Base-by-base conservation (phyloP, 345 rosid genomes). In the Moricandia moricandioides region DNA sequence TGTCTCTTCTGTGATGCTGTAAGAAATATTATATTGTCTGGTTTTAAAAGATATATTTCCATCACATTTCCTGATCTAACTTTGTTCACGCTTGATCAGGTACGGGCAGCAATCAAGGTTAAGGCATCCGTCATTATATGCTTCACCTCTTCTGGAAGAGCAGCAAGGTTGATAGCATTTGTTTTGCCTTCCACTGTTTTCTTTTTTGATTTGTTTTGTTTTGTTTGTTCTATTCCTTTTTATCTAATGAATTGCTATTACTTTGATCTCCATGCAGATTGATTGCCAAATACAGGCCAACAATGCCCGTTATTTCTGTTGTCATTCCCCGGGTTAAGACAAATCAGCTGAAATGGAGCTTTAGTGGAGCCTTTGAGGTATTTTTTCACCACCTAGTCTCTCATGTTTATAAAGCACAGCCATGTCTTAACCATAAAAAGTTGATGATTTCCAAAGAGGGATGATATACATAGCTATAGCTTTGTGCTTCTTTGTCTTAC, bases 321-420 rank as follows among this genome's bases (percentile, higher is more conserved):
- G 98, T 95, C 71, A 92, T 95, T 79, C 98, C 99, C 0, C 89
- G 98, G 2, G 96, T 95, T 52, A 95, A 92, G 88, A 95, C 97
- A 78, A 92, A 95, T 82, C 98, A 95, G 81, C 82, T 95, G 58
- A 95, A 82, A 76, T 95, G 99, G 99, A 95, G 96, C 87, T 95
- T 92, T 79, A 95, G 79, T 76, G 98, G 98, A 74, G 98, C 99
- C 33, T 95, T 89, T 80, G 99, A 95, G 97, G 99, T 92, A 80
- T 71, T 55, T 8, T 8, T 3, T 8, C 35, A 16, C 30, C 52
- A 13, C 57, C 26, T 24, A 47, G 4, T 61, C 16, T 39, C 62
- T 12, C 10, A 31, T n/a, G 17, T 55, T 67, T 8, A 56, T 12
- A 30, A 37, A 33, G 6, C 24, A 39, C 49, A 16, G 26, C 60